Base-by-base conservation (phyloP, 2,329 filamentous ascomycete genomes). In the Pseudogymnoascus sp. region DNA sequence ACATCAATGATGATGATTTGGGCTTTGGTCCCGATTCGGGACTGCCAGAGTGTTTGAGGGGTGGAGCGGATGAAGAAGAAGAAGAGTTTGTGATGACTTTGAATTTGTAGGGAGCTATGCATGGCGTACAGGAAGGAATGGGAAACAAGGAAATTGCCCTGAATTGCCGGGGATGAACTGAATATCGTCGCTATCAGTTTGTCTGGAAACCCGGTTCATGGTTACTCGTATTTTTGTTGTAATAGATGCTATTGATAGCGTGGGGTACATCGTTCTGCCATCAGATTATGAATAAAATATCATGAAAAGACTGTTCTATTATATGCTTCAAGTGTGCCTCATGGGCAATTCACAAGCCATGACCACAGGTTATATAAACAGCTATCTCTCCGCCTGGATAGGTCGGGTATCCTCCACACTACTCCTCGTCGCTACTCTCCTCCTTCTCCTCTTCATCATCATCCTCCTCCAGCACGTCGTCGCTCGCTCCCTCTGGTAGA, bases 401-500 rank as follows among this genome's bases (percentile, higher is more conserved):
- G 47, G 47, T 54, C 47, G 47, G 47, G 25, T 54, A 54, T 54
- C 28, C 47, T 54, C 25, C 14, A 54, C 47, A 54, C 28, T 61
- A 62, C 30, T 67, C 62, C 2, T 58, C 57, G 14, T 62, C 63
- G 2, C 62, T 65, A 39, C 65, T 66, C 9, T 64, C 64, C 25
- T 66, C 67, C 22, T 67, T 64, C 39, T 67, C 61, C 9, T 64
- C 66, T 28, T 70, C 67, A 41, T 66, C 65, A 20, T 67, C 65
- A n/a, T 68, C 65, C 28, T 65, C 64, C 50, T 67, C 66, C 18
- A 64, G 57, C 7, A 57, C 58, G 14, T 68, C 68, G 34, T 83
- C 84, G 67, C 84, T 84, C 47, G 79, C 77, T 20, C 81, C 81
- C 39, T 85, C 84, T 14, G 83, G 81, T 54, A 81, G 78, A 67